phyloP scores from a whole-genome alignment of 2,329 filamentous ascomycete species.

The Pseudocercospora fijiensis region DNA sequence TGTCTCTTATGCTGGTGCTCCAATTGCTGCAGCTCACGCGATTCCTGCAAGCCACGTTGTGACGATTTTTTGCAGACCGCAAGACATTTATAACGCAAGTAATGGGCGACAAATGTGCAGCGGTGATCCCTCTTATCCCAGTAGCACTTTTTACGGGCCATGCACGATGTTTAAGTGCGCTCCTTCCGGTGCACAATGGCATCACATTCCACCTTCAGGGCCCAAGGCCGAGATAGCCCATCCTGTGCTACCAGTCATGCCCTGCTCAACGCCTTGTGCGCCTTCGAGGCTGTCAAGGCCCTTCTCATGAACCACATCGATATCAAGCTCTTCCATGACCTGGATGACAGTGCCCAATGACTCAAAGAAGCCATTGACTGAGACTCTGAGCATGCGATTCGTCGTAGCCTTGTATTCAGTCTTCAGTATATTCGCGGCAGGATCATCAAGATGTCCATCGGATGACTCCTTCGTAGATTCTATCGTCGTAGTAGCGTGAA shows the following conservation, averaged over 20 bases:
- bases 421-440: constrained; percentile 57
- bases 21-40: neutral
- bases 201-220: neutral
- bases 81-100: neutral
- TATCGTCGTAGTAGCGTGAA: constrained; percentile 12
- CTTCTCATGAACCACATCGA: constrained; percentile 66
- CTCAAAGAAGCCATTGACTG: constrained; percentile 95
- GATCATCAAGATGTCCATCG: constrained; percentile 21
- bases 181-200: neutral
- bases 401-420: constrained; percentile 84
- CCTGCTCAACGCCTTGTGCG: constrained; percentile 42
- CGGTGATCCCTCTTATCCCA: too few species aligned
- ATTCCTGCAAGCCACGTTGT: neutral
- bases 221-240: constrained; percentile 6
- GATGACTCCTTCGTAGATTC: neutral
- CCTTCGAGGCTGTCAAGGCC: constrained; percentile 43
- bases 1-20: neutral
- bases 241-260: constrained; percentile 36
- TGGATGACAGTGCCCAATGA: constrained; percentile 79
- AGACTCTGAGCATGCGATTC: constrained; percentile 93
- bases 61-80: neutral
- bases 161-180: neutral
- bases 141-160: neutral
- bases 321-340: constrained; percentile 87
- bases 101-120: too few species aligned